Evolutionary conservation across 2,329 filamentous ascomycete genomes (phyloP).

Genomic region (Gaeumannomyces tritici): DNA sequence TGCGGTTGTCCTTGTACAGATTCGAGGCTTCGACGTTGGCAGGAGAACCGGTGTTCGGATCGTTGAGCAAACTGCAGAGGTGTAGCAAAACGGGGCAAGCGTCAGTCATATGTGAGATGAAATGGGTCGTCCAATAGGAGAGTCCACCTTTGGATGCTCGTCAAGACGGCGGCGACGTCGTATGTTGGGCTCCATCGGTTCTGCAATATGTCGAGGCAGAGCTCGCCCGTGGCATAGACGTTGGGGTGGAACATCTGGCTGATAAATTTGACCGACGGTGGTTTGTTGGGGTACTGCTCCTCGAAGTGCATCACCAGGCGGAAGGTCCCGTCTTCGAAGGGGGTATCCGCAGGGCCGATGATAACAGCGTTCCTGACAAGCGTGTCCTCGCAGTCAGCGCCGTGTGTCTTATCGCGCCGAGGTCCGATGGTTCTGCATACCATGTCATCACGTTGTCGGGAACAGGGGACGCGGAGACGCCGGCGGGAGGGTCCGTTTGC

Average conservation of each 20-base stretch:
- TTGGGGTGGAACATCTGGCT: constrained; percentile 99
- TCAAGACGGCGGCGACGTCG: constrained; percentile 92
- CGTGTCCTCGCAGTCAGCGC: neutral
- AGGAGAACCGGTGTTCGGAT: constrained; percentile 96
- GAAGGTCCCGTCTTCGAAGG: constrained; percentile 97
- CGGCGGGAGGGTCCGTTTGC: constrained; percentile 96
- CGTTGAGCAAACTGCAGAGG: constrained; percentile 72
- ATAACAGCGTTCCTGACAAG: constrained; percentile 89
- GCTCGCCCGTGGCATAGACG: constrained; percentile 91
- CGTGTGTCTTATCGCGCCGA: neutral
- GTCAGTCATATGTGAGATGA: neutral
- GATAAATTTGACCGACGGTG: constrained; percentile 95
- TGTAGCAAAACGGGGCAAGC: neutral
- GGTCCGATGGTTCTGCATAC: constrained; percentile 36
- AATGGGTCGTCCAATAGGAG: too few species aligned
- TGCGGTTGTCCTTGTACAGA: constrained; percentile 94
- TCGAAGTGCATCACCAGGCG: constrained; percentile 98
- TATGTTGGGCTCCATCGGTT: constrained; percentile 99
- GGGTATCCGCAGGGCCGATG: constrained; percentile 91
- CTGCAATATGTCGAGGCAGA: constrained; percentile 93
- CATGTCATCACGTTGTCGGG: constrained; percentile 97
- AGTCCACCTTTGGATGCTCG: constrained; percentile 84
- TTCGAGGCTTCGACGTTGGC: constrained; percentile 98
- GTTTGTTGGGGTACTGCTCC: constrained; percentile 98
- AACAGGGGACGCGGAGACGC: constrained; percentile 91